phyloP scores from a whole-genome alignment of 1,284 basidiomycete species.

The Vanrija pseudolonga region DNA sequence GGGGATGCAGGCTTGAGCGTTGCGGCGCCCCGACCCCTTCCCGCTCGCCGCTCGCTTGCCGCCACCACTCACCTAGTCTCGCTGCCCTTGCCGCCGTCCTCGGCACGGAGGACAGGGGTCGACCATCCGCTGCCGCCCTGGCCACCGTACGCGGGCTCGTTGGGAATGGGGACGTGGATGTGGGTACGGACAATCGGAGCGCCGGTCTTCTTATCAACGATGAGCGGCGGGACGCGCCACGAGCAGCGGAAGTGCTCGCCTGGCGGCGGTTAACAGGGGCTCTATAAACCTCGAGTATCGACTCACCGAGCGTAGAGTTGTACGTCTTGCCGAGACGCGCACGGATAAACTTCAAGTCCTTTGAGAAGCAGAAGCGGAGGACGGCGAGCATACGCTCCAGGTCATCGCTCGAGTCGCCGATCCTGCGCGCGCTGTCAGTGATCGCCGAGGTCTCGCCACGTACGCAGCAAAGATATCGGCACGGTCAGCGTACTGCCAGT shows the following conservation, averaged over 20 bases:
- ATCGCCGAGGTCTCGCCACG: conserved; percentile 29
- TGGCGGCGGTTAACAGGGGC: conserved; percentile 3
- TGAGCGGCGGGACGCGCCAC: conserved; percentile 52
- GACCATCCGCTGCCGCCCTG: conserved; percentile 44
- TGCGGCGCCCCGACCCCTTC: neutral
- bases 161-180: conserved; percentile 45
- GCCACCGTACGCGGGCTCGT: conserved; percentile 44
- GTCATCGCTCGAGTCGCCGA: conserved; percentile 84
- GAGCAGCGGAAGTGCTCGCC: conserved; percentile 83
- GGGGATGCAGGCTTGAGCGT: neutral
- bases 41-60: no score
- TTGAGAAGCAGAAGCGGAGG: conserved; percentile 82
- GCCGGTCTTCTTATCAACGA: conserved; percentile 44
- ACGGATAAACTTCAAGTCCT: conserved; percentile 90
- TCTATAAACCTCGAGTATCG: neutral
- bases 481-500: conserved; percentile 91
- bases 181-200: conserved; percentile 49
- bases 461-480: conserved; percentile 89
- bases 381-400: conserved; percentile 90
- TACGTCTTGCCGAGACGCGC: conserved; percentile 94
- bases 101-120: conserved; percentile 39
- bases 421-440: conserved; percentile 56
- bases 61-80: neutral
- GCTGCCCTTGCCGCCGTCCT: conserved; percentile 35
- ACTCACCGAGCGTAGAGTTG: conserved; percentile 76